phyloP scores from a whole-genome alignment of 495 filamentous ascomycete genomes.

The Penicillium chermesinum region DNA sequence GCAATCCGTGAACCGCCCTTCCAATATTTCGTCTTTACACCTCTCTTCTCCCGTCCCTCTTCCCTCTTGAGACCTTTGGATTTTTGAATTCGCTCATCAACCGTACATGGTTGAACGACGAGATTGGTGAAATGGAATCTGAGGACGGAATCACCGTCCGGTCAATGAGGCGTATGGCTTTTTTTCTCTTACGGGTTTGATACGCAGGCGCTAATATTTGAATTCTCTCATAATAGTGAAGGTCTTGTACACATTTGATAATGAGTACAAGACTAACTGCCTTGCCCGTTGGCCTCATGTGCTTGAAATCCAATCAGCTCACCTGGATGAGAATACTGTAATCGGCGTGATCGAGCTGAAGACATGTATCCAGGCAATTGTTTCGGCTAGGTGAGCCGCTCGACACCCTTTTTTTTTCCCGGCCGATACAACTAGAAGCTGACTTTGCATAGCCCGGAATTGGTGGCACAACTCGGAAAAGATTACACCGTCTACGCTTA shows the following conservation, averaged over 20 bases:
- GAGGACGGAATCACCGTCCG: slow-evolving; percentile 50
- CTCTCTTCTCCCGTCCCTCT: not conserved
- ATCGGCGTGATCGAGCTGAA: slow-evolving; percentile 89
- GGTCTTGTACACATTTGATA: slow-evolving; percentile 94
- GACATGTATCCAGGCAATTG: slow-evolving; percentile 84
- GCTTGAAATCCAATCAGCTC: slow-evolving; percentile 72
- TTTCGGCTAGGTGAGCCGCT: slow-evolving; percentile 61
- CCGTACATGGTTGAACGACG: slow-evolving; percentile 26
- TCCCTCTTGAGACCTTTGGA: not conserved
- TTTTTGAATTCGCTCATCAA: slow-evolving; percentile 1
- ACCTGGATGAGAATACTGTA: slow-evolving; percentile 67
- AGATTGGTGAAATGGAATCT: slow-evolving; percentile 42
- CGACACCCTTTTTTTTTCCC: slow-evolving; percentile 4
- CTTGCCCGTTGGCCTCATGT: slow-evolving; percentile 82
- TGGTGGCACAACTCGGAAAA: slow-evolving; percentile 73
- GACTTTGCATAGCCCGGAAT: slow-evolving; percentile 63
- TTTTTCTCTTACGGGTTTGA: not conserved
- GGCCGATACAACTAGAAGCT: slow-evolving; percentile 10
- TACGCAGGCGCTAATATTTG: not conserved
- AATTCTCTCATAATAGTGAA: slow-evolving; percentile 51
- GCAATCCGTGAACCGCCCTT: slow-evolving; percentile 1
- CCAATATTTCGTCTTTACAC: not conserved
- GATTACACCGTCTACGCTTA: slow-evolving; percentile 97
- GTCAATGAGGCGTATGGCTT: slow-evolving; percentile 48
- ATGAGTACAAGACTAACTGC: slow-evolving; percentile 83